Conservation (phyloP, 768 basidiomycete species). For the Tylopilus intermedius region DNA sequence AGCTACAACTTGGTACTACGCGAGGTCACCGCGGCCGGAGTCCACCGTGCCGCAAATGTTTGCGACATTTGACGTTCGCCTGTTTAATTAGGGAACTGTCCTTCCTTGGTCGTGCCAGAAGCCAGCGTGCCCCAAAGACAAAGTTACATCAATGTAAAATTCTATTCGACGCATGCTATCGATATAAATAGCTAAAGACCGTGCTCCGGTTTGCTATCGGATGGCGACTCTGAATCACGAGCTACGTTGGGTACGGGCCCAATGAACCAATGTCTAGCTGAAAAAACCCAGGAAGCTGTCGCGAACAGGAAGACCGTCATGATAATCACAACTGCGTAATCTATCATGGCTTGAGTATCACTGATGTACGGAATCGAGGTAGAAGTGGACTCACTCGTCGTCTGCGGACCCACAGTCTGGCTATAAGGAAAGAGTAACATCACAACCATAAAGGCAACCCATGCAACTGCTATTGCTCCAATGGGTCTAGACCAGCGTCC, state of each 20-base stretch:
- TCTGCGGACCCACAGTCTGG: conserved; percentile 17
- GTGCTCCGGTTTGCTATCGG: neutral
- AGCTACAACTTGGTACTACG: neutral
- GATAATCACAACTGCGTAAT: conserved; percentile 28
- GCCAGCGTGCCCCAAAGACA: neutral
- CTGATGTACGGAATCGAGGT: neutral
- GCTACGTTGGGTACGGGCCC: conserved; percentile 32
- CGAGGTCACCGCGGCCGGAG: neutral
- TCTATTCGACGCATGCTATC: neutral
- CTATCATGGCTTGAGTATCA: conserved; percentile 1
- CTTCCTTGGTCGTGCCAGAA: neutral
- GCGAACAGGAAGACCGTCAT: conserved; percentile 29
- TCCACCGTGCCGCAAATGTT: neutral
- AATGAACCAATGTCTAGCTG: conserved; percentile 33
- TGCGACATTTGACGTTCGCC: neutral
- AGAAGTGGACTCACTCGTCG: conserved; percentile 31
- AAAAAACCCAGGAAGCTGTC: conserved; percentile 31
- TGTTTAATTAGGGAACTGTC: neutral
- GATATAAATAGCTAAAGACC: neutral
- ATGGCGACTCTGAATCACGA: neutral
- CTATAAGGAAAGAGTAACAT: conserved; percentile 32
- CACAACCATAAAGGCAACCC: conserved; percentile 32
- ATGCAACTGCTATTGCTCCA: conserved; percentile 26
- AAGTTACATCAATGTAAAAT: neutral
- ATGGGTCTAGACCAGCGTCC: conserved; percentile 29